Evolutionary conservation across 257 asterid species (phyloP).

Genomic region (Eustoma russellianum): DNA sequence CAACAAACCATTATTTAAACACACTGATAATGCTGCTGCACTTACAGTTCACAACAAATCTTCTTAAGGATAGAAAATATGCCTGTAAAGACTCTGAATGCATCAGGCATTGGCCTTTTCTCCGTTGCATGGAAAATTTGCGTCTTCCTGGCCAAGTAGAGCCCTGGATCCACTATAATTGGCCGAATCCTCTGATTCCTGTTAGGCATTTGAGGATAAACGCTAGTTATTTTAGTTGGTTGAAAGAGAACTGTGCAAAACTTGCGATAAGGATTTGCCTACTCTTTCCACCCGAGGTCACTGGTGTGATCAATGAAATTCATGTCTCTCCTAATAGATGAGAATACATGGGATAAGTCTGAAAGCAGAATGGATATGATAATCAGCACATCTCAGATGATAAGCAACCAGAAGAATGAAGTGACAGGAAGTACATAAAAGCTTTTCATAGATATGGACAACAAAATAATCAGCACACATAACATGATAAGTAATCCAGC

Average conservation of each 20-base stretch:
- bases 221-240: constrained; percentile 6
- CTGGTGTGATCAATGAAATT: constrained; percentile 93
- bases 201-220: constrained; percentile 22
- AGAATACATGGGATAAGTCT: constrained; percentile 95
- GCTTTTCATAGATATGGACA: no score
- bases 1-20: neutral
- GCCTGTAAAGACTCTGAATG: constrained; percentile 89
- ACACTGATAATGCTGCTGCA: neutral
- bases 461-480: no score
- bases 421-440: no score
- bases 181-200: constrained; percentile 79
- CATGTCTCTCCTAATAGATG: constrained; percentile 72
- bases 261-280: constrained; percentile 45
- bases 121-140: constrained; percentile 88
- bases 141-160: constrained; percentile 77
- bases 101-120: constrained; percentile 85
- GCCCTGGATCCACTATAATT: constrained; percentile 89
- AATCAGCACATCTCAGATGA: no score
- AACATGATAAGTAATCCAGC: no score
- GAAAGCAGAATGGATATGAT: constrained; percentile 22
- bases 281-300: constrained; percentile 99
- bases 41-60: neutral
- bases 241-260: constrained; percentile 6
- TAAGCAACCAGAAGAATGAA: neutral
- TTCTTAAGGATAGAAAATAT: constrained; percentile 7